Conservation (phyloP, 257 asterid species). For the Jaltomata sinuosa region DNA sequence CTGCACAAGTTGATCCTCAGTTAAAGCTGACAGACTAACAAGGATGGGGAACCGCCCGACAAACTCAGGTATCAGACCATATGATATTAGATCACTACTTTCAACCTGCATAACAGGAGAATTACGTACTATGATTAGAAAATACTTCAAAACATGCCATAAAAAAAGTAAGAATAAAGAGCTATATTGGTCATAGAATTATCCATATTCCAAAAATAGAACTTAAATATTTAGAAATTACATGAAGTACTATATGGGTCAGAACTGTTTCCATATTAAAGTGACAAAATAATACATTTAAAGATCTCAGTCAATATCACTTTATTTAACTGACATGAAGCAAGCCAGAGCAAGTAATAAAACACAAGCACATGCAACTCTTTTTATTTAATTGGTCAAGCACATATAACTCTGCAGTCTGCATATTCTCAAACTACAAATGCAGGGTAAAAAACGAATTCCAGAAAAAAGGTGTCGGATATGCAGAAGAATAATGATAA, state of each 20-base stretch:
- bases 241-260: not conserved
- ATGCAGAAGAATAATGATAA: not conserved
- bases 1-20: constrained; percentile 99
- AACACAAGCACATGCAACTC: not conserved
- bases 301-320: not conserved
- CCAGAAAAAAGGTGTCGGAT: not conserved
- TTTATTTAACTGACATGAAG: not conserved
- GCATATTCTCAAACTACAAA: not conserved
- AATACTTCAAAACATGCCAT: not conserved
- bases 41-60: constrained; percentile 97
- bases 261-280: not conserved
- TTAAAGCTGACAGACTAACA: constrained; percentile 85
- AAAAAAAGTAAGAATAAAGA: not conserved
- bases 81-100: constrained; percentile 95
- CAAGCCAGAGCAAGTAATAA: not conserved
- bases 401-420: not conserved
- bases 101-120: constrained; percentile 57
- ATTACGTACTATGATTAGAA: not conserved
- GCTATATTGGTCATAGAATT: not conserved
- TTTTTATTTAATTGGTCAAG: not conserved
- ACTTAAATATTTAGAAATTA: not conserved
- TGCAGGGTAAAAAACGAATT: not conserved
- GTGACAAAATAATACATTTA: not conserved
- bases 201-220: not conserved
- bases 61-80: constrained; percentile 96